Percentiles rank a stretch among this genome's conserved stretches.
phyloP scores from a whole-genome alignment of 2,329 filamentous ascomycete species.

The Botryotinia globosa region DNA sequence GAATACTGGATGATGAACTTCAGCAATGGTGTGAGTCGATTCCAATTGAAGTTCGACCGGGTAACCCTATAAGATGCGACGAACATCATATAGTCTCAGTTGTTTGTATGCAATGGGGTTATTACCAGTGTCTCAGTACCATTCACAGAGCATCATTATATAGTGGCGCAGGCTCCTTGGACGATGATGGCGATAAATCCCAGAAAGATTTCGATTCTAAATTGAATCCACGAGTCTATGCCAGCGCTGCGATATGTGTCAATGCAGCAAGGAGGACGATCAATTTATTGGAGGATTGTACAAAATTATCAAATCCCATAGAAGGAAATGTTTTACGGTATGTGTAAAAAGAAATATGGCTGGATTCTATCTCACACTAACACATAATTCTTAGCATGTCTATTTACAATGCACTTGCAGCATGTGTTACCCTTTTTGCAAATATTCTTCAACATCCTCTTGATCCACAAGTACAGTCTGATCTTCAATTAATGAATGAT shows the following conservation, averaged over 20 bases:
- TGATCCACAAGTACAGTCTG: constrained; percentile 77
- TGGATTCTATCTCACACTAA: constrained; percentile 3
- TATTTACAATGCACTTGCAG: constrained; percentile 84
- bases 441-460: constrained; percentile 93
- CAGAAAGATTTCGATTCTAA: constrained; percentile 17
- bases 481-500: constrained; percentile 82
- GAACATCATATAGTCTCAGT: constrained; percentile 26
- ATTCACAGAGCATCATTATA: constrained; percentile 29
- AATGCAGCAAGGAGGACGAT: constrained; percentile 29
- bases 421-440: constrained; percentile 86
- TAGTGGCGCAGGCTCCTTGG: constrained; percentile 23
- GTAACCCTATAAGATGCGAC: constrained; percentile 26
- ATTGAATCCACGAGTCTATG: constrained; percentile 28
- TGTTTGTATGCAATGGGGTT: constrained; percentile 31
- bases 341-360: not conserved
- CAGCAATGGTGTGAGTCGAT: constrained; percentile 30
- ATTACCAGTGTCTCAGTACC: constrained; percentile 29
- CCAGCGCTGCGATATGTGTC: constrained; percentile 28
- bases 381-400: constrained; percentile 19
- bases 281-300: constrained; percentile 24
- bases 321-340: constrained; percentile 22
- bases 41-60: constrained; percentile 33
- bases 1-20: constrained; percentile 30
- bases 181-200: constrained; percentile 14
- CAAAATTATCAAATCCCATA: constrained; percentile 25